Evolutionary conservation across 176 grass and related monocot species (phyloP).

Genomic region (Secale cereale): DNA sequence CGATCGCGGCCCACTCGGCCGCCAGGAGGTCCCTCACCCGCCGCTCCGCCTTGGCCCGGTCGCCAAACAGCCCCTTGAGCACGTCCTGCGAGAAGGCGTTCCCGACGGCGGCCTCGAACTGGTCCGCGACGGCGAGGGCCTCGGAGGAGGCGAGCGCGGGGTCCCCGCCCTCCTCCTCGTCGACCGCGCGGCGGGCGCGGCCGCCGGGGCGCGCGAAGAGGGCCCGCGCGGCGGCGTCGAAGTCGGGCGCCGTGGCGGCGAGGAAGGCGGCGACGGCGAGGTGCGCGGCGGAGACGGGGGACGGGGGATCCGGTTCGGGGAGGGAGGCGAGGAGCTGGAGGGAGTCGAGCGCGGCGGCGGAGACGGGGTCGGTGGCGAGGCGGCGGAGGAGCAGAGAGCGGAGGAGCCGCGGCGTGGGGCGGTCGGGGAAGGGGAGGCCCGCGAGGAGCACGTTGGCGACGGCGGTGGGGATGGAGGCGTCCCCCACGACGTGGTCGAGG

Average conservation of each 20-base stretch:
- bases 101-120: slow-evolving; percentile 42
- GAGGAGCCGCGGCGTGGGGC: slow-evolving; percentile 31
- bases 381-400: slow-evolving; percentile 32
- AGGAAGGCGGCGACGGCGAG: slow-evolving; percentile 31
- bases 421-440: slow-evolving; percentile 32
- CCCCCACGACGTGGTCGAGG: slow-evolving; percentile 40
- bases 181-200: slow-evolving; percentile 16
- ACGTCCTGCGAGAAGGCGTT: slow-evolving; percentile 19
- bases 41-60: slow-evolving; percentile 20
- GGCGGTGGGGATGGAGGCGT: slow-evolving; percentile 13
- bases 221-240: slow-evolving; percentile 26
- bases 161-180: neutral
- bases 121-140: neutral
- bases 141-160: slow-evolving; percentile 23
- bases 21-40: slow-evolving; percentile 33
- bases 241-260: slow-evolving; percentile 22
- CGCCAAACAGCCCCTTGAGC: slow-evolving; percentile 8
- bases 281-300: neutral
- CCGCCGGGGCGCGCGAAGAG: slow-evolving; percentile 36
- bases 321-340: slow-evolving; percentile 37
- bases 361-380: slow-evolving; percentile 38
- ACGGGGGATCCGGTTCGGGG: neutral
- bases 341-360: slow-evolving; percentile 19
- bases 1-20: slow-evolving; percentile 33
- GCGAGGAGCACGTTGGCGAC: neutral